Percentiles rank a stretch among this genome's conserved stretches.
phyloP scores from a whole-genome alignment of 441 rosid species.

The Pelargonium fulgidum region DNA sequence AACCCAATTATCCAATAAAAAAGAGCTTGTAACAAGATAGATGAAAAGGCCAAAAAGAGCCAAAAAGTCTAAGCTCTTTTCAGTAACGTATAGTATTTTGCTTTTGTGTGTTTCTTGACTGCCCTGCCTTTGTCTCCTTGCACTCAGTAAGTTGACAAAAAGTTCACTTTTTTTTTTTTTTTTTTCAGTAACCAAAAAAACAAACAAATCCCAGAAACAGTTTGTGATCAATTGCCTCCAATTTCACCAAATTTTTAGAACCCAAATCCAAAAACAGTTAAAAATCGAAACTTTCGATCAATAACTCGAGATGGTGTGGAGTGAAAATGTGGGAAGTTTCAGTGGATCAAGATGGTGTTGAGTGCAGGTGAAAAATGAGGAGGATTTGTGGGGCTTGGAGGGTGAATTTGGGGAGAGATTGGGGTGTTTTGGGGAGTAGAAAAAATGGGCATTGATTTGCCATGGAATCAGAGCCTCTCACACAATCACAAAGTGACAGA shows the following conservation, averaged over 20 bases:
- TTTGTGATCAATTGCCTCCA: not conserved
- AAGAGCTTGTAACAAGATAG: not conserved
- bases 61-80: slow-evolving; percentile 2
- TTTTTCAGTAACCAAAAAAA: not conserved
- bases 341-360: not conserved
- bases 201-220: not conserved
- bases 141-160: not conserved
- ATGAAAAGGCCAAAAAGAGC: slow-evolving; percentile 3
- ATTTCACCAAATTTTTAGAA: not conserved
- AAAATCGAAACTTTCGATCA: not conserved
- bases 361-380: not conserved
- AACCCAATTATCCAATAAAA: not conserved
- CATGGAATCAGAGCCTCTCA: slow-evolving; percentile 6
- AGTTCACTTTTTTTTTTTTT: not conserved
- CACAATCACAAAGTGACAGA: not conserved
- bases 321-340: not conserved
- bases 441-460: not conserved
- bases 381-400: not conserved
- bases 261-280: not conserved
- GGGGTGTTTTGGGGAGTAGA: not conserved
- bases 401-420: not conserved
- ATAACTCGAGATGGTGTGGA: not conserved
- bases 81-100: slow-evolving; percentile 2
- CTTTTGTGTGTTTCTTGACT: slow-evolving; percentile 2
- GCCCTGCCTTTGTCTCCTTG: not conserved